Evolutionary conservation across 2,329 filamentous ascomycete species (phyloP).

Genomic region (Chaetoscypha palmicola): DNA sequence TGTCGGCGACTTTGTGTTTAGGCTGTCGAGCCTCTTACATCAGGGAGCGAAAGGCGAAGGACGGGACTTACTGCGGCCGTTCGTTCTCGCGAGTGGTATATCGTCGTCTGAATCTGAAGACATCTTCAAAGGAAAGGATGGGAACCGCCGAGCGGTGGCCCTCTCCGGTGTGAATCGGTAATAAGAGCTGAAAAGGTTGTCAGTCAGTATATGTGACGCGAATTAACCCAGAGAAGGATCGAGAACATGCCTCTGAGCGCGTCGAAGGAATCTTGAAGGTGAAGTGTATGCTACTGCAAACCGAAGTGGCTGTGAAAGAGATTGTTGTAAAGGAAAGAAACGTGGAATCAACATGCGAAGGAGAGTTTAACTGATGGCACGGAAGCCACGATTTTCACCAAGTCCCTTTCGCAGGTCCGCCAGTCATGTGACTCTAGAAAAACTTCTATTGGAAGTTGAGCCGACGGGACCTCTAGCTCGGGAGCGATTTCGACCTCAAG

Average conservation of each 20-base stretch:
- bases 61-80: conserved; percentile 57
- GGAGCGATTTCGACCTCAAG: not conserved
- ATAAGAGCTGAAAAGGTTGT: conserved; percentile 26
- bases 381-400: not conserved
- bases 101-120: conserved; percentile 69
- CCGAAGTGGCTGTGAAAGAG: conserved; percentile 25
- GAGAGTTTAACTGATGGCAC: not conserved
- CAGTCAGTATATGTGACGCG: conserved; percentile 25
- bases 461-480: no score
- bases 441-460: no score
- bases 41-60: conserved; percentile 2
- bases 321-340: conserved; percentile 17
- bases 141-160: conserved; percentile 16
- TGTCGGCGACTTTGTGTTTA: conserved; percentile 5
- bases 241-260: conserved; percentile 27
- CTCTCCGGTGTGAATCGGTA: conserved; percentile 18
- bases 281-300: conserved; percentile 9
- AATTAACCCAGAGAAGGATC: conserved; percentile 15
- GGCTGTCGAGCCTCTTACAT: conserved; percentile 4
- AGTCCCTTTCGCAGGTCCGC: not conserved
- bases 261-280: conserved; percentile 13
- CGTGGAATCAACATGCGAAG: conserved; percentile 21
- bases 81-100: conserved; percentile 63
- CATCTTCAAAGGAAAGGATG: conserved; percentile 35
- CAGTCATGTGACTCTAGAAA: not conserved